Conservation (phyloP, 305 asterid genomes). For the Fraxinus nigra region DNA sequence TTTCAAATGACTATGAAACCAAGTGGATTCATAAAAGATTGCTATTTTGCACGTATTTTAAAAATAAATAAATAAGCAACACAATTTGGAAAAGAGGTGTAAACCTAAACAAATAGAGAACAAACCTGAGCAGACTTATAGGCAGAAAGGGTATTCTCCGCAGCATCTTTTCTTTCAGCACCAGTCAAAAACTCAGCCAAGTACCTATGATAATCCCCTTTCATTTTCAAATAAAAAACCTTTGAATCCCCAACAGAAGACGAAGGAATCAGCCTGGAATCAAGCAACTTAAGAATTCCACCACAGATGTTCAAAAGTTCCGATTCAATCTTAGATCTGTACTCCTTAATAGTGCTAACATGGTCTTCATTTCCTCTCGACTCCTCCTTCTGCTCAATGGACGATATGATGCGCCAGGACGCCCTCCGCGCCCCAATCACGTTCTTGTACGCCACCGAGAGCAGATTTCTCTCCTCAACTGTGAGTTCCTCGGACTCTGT, state of each 20-base stretch:
- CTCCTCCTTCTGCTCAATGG: constrained; percentile 69
- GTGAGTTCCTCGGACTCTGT: constrained; percentile 47
- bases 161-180: constrained; percentile 62
- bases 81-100: no score
- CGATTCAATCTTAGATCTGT: constrained; percentile 62
- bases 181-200: constrained; percentile 64
- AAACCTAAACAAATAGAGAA: neutral
- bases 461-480: constrained; percentile 63
- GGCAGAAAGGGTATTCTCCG: constrained; percentile 65
- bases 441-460: constrained; percentile 67
- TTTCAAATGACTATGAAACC: neutral
- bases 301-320: constrained; percentile 58
- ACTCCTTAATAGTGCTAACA: constrained; percentile 42
- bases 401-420: constrained; percentile 63
- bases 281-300: constrained; percentile 60
- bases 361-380: constrained; percentile 66
- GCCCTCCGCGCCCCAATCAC: constrained; percentile 67
- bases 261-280: constrained; percentile 43
- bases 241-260: constrained; percentile 57
- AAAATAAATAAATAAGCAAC: neutral
- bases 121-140: constrained; percentile 73
- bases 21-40: neutral
- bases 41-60: neutral
- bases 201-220: constrained; percentile 69
- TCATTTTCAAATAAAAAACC: constrained; percentile 71